These are phyloP conservation scores for Camellia oleifera DNA, from an alignment of 179 eudicot species.

Conservation along the genomic window DNA sequence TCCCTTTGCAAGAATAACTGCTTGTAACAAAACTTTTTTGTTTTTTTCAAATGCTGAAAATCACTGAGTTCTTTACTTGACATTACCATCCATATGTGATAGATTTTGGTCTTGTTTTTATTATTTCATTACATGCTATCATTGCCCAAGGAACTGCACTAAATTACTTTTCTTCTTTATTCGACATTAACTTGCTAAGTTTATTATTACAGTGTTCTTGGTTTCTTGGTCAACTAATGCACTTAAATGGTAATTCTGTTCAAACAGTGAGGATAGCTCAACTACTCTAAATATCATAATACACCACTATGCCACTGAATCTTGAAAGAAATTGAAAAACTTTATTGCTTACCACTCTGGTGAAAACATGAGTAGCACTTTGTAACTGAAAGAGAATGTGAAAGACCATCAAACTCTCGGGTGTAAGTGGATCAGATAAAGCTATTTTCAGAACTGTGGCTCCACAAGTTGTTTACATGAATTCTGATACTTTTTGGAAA, in stretches of 20 bases:
- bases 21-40: background rate
- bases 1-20: background rate
- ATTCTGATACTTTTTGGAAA: background rate
- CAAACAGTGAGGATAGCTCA: background rate
- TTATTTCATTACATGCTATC: background rate
- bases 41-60: background rate
- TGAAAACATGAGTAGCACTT: background rate
- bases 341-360: background rate
- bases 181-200: background rate
- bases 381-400: background rate
- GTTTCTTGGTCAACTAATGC: background rate
- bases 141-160: background rate
- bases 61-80: background rate
- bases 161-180: background rate
- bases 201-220: background rate
- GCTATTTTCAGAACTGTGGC: constrained; percentile 4
- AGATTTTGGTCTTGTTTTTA: background rate
- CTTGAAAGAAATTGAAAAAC: background rate
- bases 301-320: background rate
- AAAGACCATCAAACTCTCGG: background rate
- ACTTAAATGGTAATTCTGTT: background rate
- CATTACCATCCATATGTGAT: background rate
- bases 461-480: background rate
- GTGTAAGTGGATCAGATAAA: background rate
- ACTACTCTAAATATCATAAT: background rate